Percentiles rank a stretch among this genome's conserved stretches.
Evolutionary conservation across 169 alveolate genomes (phyloP).

Genomic region (Eimeria maxima): DNA sequence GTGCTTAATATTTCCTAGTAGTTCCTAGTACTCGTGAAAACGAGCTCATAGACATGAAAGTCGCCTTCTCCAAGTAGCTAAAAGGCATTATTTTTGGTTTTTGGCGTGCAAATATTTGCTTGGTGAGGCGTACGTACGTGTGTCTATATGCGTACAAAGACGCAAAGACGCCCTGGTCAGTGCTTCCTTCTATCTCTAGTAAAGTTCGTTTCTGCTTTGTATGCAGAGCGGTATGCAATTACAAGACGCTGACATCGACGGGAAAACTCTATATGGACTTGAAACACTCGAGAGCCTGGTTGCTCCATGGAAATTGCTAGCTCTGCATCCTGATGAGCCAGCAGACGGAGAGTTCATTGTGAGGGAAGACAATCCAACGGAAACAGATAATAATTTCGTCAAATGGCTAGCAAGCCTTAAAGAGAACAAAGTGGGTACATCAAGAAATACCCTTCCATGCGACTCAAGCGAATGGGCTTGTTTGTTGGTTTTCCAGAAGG

Average conservation of each 20-base stretch:
- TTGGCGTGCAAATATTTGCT: not conserved
- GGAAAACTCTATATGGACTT: conserved; percentile 36
- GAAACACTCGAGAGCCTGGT: conserved; percentile 62
- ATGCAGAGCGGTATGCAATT: conserved; percentile 59
- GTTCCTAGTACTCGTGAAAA: not conserved
- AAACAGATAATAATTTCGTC: not conserved
- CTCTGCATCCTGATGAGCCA: conserved; percentile 58
- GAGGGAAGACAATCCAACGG: conserved; percentile 38
- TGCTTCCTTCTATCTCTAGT: not conserved
- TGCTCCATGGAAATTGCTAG: conserved; percentile 60
- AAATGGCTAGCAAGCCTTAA: conserved; percentile 56
- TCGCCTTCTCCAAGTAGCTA: not conserved
- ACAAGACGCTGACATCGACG: conserved; percentile 20
- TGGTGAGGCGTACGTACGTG: not conserved
- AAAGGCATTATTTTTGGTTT: not conserved
- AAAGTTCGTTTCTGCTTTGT: not conserved
- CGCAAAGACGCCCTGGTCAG: not conserved
- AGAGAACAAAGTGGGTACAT: conserved; percentile 19
- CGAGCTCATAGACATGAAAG: not conserved
- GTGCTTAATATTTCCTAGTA: not conserved
- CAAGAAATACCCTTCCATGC: not conserved
- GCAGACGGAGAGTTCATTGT: conserved; percentile 59
- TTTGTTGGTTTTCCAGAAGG: not conserved
- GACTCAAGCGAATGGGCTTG: not conserved
- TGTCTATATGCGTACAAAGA: too few relatives aligned